Conservation (phyloP, 2,329 filamentous ascomycete species). For the Claviceps sorghi region DNA sequence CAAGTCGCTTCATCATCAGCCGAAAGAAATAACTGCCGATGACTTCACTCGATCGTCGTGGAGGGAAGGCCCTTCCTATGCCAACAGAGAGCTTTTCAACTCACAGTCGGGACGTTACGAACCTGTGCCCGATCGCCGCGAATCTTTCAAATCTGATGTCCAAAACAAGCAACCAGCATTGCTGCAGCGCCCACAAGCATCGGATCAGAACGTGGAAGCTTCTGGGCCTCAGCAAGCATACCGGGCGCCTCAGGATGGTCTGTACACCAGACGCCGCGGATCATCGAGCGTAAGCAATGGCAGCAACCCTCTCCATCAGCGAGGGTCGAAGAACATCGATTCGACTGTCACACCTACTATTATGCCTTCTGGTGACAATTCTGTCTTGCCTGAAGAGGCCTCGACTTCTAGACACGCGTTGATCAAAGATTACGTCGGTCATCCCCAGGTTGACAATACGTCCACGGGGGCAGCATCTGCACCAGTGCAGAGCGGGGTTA, state of each 20-base stretch:
- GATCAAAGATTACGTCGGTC: conserved; percentile 14
- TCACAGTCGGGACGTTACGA: conserved; percentile 92
- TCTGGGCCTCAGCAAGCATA: conserved; percentile 76
- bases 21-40: conserved; percentile 79
- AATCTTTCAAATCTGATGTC: conserved; percentile 51
- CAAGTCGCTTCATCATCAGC: conserved; percentile 39
- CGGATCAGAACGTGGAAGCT: conserved; percentile 61
- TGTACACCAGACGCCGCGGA: conserved; percentile 62
- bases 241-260: conserved; percentile 49
- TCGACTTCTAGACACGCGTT: conserved; percentile 8
- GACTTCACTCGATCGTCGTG: conserved; percentile 78
- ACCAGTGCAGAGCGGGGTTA: conserved; percentile 20
- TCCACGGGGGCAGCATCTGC: conserved; percentile 30
- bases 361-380: conserved; percentile 36
- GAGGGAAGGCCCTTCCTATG: conserved; percentile 51
- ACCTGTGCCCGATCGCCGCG: conserved; percentile 66
- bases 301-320: conserved; percentile 54
- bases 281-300: conserved; percentile 87
- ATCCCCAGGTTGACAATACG: conserved; percentile 17
- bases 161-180: conserved; percentile 60
- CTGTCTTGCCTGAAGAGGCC: conserved; percentile 26
- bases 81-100: conserved; percentile 72
- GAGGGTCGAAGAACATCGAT: conserved; percentile 32
- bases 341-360: conserved; percentile 26
- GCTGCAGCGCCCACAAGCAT: conserved; percentile 55